Base-by-base conservation (phyloP, 371 early-diverging fungal genomes). In the Gilbertella persicaria region DNA sequence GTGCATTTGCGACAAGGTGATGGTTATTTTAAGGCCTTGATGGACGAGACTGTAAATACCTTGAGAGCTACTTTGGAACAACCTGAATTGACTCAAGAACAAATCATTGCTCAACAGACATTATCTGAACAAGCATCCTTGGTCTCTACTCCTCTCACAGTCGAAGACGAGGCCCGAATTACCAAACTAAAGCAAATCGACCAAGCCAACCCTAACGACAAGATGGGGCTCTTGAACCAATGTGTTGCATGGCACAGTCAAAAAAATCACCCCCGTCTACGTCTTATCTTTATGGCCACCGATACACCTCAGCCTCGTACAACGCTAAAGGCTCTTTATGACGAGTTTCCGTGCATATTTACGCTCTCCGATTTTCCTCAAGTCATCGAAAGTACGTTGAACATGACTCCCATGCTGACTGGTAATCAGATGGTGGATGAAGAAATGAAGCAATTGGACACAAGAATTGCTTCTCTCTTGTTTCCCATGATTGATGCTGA, bases 211-310 rank as follows among this genome's bases (percentile, higher is more conserved):
- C 19, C 46, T 8, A 19, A 17, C 2, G 25, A 36, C n/a, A 42
- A 48, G 25, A 42, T 20, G 7, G 24, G 25, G 4, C 30, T 59
- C 16, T 28, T 59, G 9, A 55, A 37, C 19, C 51, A 55, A 33
- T 64, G 65, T 26, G 36, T 55, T 0, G 30, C 33, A 6, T 47
- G 52, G 38, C 48, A 54, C 19, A 43, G 19, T 19, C 21, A 53
- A 17, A 33, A 47, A 2, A 47, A 62, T 13, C 61, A 62, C 39
- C 69, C 70, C 5, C 53, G 62, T 38, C 47, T 67, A 23, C 75
- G 68, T 0, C 61, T 82, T 45, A 66, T 80, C 23, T 83, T 71
- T 33, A 74, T 83, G 74, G 79, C 83, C 5, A 83, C 83, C 0
- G 83, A 83, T 63, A 71, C 80, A 9, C 67, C 61, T 17, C 61